These are phyloP conservation scores for Sarocladium oryzae DNA, from an alignment of 2,329 filamentous ascomycete genomes.

Conservation along the genomic window DNA sequence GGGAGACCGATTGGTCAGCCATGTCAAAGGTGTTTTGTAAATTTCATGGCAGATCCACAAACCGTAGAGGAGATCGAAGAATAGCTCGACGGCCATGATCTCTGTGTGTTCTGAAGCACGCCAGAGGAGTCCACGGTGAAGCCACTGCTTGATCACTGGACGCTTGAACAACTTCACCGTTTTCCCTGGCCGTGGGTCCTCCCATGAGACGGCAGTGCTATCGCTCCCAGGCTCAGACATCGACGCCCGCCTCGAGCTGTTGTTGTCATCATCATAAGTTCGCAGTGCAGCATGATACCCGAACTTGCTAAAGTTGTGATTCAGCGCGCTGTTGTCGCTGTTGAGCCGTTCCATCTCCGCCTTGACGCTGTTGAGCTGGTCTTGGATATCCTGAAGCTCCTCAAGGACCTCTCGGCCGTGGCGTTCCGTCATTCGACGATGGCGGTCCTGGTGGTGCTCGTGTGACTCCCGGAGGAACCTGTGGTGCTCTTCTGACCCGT, in stretches of 20 bases:
- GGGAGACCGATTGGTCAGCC: background rate
- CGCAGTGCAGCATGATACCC: constrained; percentile 54
- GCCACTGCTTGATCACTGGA: constrained; percentile 58
- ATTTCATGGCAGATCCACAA: constrained; percentile 8
- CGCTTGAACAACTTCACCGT: constrained; percentile 51
- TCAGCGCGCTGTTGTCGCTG: constrained; percentile 47
- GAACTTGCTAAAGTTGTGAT: constrained; percentile 57
- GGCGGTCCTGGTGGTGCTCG: constrained; percentile 43
- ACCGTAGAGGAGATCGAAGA: constrained; percentile 55
- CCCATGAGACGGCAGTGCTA: constrained; percentile 22
- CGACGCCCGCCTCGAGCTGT: constrained; percentile 12
- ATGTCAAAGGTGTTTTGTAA: background rate
- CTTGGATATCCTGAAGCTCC: constrained; percentile 49
- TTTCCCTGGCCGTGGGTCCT: constrained; percentile 28
- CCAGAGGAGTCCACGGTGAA: constrained; percentile 59
- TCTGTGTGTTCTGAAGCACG: constrained; percentile 51
- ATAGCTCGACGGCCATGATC: constrained; percentile 58
- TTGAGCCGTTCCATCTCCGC: constrained; percentile 47
- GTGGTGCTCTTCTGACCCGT: constrained; percentile 43
- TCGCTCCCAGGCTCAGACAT: constrained; percentile 13
- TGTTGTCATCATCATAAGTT: constrained; percentile 31
- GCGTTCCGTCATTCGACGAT: constrained; percentile 21
- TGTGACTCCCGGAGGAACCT: constrained; percentile 43
- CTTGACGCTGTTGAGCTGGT: constrained; percentile 45
- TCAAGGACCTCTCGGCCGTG: constrained; percentile 42